Percentiles rank a stretch among this genome's conserved stretches.
These are phyloP conservation scores for Starmerella apicola DNA, from an alignment of 805 yeast species.

Conservation along the genomic window DNA sequence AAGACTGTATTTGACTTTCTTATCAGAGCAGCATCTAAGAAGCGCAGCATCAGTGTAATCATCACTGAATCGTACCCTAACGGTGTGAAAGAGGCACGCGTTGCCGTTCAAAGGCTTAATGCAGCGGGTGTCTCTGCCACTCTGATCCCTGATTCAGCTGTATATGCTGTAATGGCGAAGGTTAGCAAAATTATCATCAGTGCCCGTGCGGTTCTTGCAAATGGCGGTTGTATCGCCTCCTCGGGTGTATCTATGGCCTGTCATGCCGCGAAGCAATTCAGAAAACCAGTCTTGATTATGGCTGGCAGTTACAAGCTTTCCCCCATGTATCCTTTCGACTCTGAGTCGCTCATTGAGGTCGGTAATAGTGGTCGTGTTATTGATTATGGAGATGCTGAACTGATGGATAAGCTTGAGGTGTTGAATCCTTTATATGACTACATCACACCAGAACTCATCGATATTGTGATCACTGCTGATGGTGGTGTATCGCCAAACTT, in stretches of 20 bases:
- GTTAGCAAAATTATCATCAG: slow-evolving; percentile 95
- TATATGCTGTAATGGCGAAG: slow-evolving; percentile 90
- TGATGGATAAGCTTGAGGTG: slow-evolving; percentile 64
- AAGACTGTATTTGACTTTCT: slow-evolving; percentile 79
- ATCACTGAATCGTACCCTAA: slow-evolving; percentile 91
- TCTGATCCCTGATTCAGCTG: slow-evolving; percentile 84
- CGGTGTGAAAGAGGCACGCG: slow-evolving; percentile 62
- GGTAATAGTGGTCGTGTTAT: slow-evolving; percentile 88
- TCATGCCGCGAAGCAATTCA: slow-evolving; percentile 88
- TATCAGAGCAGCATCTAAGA: slow-evolving; percentile 74
- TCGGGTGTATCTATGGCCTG: slow-evolving; percentile 89
- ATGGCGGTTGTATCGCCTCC: slow-evolving; percentile 84
- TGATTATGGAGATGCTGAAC: slow-evolving; percentile 54
- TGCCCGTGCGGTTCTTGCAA: slow-evolving; percentile 83
- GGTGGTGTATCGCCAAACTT: slow-evolving; percentile 97
- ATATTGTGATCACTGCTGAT: slow-evolving; percentile 84
- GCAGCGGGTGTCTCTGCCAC: slow-evolving; percentile 81
- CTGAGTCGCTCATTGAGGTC: slow-evolving; percentile 72
- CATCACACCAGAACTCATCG: slow-evolving; percentile 86
- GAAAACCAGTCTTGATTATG: slow-evolving; percentile 92
- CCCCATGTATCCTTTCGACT: slow-evolving; percentile 83
- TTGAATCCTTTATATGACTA: slow-evolving; percentile 85
- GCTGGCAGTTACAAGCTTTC: slow-evolving; percentile 89
- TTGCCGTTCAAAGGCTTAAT: slow-evolving; percentile 66
- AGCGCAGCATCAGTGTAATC: slow-evolving; percentile 76